Evolutionary conservation across 768 basidiomycete species (phyloP).

Genomic region (Nevesoporus exiguus): DNA sequence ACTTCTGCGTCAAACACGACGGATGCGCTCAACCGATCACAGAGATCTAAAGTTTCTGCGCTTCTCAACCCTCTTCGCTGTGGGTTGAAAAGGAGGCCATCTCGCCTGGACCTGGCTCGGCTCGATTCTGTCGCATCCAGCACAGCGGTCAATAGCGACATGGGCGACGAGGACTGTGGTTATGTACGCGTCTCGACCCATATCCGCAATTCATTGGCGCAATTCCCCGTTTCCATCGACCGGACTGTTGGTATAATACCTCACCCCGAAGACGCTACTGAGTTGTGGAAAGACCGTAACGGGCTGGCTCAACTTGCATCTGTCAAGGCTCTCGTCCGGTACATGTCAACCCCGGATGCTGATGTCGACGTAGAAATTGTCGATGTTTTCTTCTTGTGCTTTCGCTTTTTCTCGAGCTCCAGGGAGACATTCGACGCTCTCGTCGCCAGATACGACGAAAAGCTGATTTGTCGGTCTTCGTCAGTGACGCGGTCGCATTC

Average conservation of each 20-base stretch:
- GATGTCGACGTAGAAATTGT: slow-evolving; percentile 42
- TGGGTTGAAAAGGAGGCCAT: slow-evolving; percentile 4
- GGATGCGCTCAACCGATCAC: background rate
- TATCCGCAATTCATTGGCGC: slow-evolving; percentile 26
- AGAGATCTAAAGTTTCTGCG: slow-evolving; percentile 11
- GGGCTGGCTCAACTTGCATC: slow-evolving; percentile 35
- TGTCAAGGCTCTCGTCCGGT: slow-evolving; percentile 41
- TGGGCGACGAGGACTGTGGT: slow-evolving; percentile 11
- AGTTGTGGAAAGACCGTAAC: slow-evolving; percentile 27
- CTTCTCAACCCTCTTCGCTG: slow-evolving; percentile 18
- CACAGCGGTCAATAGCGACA: slow-evolving; percentile 19
- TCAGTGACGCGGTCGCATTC: slow-evolving; percentile 41
- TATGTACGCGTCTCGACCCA: slow-evolving; percentile 26
- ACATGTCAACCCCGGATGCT: slow-evolving; percentile 43
- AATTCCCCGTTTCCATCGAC: slow-evolving; percentile 27
- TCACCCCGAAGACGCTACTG: slow-evolving; percentile 28
- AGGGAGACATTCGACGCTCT: slow-evolving; percentile 41
- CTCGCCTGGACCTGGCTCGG: slow-evolving; percentile 1
- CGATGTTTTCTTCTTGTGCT: slow-evolving; percentile 64
- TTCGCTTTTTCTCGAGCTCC: slow-evolving; percentile 64
- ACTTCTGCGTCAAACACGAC: slow-evolving; percentile 1
- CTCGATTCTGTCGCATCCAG: slow-evolving; percentile 15
- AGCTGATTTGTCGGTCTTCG: slow-evolving; percentile 14
- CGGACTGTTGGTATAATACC: slow-evolving; percentile 28
- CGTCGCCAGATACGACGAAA: slow-evolving; percentile 48